Evolutionary conservation across 306 rosid genomes (phyloP).

Genomic region (Cicer chorassanicum): DNA sequence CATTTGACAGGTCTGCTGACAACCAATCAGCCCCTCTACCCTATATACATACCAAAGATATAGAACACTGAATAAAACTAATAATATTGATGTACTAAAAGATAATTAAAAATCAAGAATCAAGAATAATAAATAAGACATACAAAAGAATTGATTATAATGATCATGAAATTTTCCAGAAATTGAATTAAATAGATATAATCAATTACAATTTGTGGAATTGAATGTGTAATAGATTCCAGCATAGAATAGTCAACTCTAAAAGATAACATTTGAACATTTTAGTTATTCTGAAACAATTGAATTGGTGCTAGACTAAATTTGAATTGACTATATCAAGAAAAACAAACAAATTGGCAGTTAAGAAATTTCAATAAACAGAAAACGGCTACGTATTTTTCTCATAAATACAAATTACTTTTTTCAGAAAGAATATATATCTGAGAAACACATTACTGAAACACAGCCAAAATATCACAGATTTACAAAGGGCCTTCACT

Average conservation of each 20-base stretch:
- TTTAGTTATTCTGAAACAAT: neutral
- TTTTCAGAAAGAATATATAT: conserved; percentile 1
- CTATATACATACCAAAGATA: conserved; percentile 47
- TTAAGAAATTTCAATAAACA: neutral
- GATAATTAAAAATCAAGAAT: neutral
- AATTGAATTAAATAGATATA: neutral
- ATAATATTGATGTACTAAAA: neutral
- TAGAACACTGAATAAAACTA: conserved; percentile 8
- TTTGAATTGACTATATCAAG: neutral
- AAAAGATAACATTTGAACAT: neutral
- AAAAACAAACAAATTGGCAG: neutral
- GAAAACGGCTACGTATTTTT: neutral
- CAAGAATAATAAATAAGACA: conserved; percentile 14
- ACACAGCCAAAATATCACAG: neutral
- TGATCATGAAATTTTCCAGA: neutral
- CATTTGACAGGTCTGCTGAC: conserved; percentile 67
- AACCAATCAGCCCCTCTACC: conserved; percentile 88
- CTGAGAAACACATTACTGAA: neutral
- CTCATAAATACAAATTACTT: neutral
- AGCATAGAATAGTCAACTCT: neutral
- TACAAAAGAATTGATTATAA: neutral
- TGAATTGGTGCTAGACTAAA: neutral
- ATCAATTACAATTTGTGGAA: neutral
- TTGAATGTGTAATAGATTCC: neutral
- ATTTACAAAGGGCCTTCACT: neutral